Conservation (phyloP, 768 basidiomycete genomes). For the Epithele typhae region DNA sequence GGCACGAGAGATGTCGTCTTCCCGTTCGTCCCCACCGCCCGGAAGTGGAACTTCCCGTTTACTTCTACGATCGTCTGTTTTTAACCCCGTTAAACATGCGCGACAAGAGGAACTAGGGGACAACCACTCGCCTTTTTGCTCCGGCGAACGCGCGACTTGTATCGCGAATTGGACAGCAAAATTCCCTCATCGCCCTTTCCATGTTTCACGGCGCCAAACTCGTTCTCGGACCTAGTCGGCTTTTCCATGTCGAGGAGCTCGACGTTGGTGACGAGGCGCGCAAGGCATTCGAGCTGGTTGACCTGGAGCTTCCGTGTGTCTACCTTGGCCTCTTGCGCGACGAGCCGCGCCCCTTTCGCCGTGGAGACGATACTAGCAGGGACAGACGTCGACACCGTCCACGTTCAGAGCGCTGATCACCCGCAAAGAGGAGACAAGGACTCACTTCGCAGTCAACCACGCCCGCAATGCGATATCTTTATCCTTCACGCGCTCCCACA, state of each 20-base stretch:
- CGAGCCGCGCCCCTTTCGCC: not conserved
- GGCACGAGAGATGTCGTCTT: slow-evolving; percentile 32
- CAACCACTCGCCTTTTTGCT: slow-evolving; percentile 33
- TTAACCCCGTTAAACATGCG: too few species aligned
- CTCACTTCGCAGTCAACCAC: slow-evolving; percentile 32
- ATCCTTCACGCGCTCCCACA: slow-evolving; percentile 30
- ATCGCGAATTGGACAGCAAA: slow-evolving; percentile 34
- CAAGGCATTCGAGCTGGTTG: slow-evolving; percentile 31
- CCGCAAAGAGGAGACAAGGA: too few species aligned
- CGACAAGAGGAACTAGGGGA: too few species aligned
- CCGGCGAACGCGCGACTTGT: slow-evolving; percentile 34
- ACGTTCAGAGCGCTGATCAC: not conserved
- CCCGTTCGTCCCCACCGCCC: slow-evolving; percentile 27
- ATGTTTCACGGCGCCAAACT: slow-evolving; percentile 27
- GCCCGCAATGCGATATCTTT: slow-evolving; percentile 32
- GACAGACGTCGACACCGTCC: too few species aligned
- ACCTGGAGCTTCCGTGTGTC: slow-evolving; percentile 7
- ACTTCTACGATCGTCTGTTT: slow-evolving; percentile 5
- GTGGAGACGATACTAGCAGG: slow-evolving; percentile 25
- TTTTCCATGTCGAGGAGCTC: slow-evolving; percentile 29
- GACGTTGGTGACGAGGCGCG: slow-evolving; percentile 26
- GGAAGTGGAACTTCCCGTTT: slow-evolving; percentile 22
- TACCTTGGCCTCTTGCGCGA: slow-evolving; percentile 3
- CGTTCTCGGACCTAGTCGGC: slow-evolving; percentile 30
- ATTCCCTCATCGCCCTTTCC: slow-evolving; percentile 21